These are phyloP conservation scores for Neurospora hispaniola DNA, from an alignment of 495 filamentous ascomycete species.

Conservation along the genomic window DNA sequence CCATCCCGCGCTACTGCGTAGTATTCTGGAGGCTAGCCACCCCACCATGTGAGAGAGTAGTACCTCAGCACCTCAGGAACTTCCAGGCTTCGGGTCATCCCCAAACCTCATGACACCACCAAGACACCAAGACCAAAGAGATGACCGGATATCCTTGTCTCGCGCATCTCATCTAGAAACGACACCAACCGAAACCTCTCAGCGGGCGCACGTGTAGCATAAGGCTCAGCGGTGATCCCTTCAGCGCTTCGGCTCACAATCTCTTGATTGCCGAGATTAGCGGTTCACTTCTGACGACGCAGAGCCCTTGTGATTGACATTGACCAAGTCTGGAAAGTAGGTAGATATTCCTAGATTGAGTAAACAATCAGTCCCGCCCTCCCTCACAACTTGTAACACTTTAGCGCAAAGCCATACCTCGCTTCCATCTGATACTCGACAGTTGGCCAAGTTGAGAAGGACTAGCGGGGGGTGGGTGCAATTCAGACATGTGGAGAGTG, in stretches of 20 bases:
- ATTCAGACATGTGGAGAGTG: not conserved
- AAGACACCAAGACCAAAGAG: not conserved
- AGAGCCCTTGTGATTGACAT: not conserved
- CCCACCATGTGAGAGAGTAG: not conserved
- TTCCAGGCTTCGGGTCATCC: not conserved
- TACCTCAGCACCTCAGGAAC: not conserved
- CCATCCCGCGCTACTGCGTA: not conserved
- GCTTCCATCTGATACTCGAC: not conserved
- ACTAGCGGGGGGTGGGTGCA: no score
- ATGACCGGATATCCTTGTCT: not conserved
- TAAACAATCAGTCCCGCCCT: not conserved
- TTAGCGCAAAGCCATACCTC: not conserved
- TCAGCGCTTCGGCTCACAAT: not conserved
- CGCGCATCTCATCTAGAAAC: not conserved
- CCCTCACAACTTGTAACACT: not conserved
- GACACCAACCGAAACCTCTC: not conserved
- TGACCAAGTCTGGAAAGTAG: not conserved
- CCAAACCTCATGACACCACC: not conserved
- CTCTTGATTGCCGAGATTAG: not conserved
- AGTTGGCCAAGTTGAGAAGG: not conserved
- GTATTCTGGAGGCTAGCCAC: not conserved
- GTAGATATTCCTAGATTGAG: not conserved
- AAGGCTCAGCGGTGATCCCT: not conserved
- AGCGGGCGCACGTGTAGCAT: not conserved
- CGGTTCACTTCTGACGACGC: not conserved